Base-by-base conservation (phyloP, 2,329 filamentous ascomycete genomes). In the Penicillium sp. region DNA sequence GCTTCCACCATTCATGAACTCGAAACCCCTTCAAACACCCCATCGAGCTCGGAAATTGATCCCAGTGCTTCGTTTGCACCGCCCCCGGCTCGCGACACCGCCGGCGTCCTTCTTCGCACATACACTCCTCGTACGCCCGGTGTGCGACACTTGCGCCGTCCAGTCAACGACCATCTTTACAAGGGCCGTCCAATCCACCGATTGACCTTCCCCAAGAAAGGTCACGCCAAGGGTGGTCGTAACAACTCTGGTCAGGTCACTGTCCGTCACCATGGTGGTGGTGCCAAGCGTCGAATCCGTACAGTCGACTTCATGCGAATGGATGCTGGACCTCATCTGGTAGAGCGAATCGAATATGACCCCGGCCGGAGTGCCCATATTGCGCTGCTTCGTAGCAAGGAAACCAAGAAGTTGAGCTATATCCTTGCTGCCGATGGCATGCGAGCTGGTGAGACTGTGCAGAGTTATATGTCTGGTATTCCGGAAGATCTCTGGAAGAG, bases 141-240 rank as follows among this genome's bases (percentile, higher is more conserved):
- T 83, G 77, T 96, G 57, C 88, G 95, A 69, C 95, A 99, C 84
- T 81, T 99, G 63, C 90, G 89, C 74, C 86, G 95, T 44, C 92
- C 95, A 14, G 88, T 97, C 77, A 98, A 98, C 77, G 92, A 97
- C 70, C 95, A 99, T 75, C 80, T 99, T 46, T 98, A 91, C 91
- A 97, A 96, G 77, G 95, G 95, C 57, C 84, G 92, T 55, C 91
- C 95, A 1, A 87, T 89, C 64, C 81, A 90, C 33, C 86, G 88
- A 50, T 83, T 99, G 74, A 99, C 96, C 11, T 90, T 91, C 69
- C 86, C 92, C 37, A 96, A 97, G 75, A 93, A 93, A 75, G 95
- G 95, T 16, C 92, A 96, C 68, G 88, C 86, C 52, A 95, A 96
- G 75, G 96, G 95, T 75, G 95, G 95, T 44, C 86, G 95, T 68